Percentiles rank a stretch among this genome's conserved stretches.
Conservation (phyloP, 306 rosid species). For the Ammopiptanthus mongolicus region DNA sequence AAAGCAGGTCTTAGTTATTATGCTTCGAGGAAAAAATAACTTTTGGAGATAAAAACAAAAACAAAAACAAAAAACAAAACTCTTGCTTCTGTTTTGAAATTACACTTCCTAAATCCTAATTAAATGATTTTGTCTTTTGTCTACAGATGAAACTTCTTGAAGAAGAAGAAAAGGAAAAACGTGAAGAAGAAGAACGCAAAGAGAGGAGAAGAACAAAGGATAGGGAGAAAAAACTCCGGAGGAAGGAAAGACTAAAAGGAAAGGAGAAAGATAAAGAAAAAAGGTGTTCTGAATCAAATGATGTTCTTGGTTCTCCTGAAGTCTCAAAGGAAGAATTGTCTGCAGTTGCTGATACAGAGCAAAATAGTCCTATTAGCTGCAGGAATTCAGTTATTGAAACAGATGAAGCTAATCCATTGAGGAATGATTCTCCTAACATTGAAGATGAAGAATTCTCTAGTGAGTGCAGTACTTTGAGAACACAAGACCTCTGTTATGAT, state of each 20-base stretch:
- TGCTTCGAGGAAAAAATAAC: constrained; percentile 19
- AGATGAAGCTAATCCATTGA: constrained; percentile 38
- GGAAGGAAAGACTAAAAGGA: constrained; percentile 93
- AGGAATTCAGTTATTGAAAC: constrained; percentile 46
- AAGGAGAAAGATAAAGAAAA: constrained; percentile 78
- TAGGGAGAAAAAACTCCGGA: constrained; percentile 88
- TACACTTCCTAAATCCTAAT: constrained; percentile 26
- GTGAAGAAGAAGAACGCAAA: constrained; percentile 96
- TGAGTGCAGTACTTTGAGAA: constrained; percentile 35
- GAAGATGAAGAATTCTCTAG: constrained; percentile 48
- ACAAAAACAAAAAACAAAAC: not conserved
- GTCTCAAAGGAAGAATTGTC: constrained; percentile 60
- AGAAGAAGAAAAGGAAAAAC: constrained; percentile 99
- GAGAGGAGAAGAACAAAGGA: constrained; percentile 91
- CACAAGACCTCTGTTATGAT: constrained; percentile 41
- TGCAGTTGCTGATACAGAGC: constrained; percentile 52
- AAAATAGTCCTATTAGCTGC: constrained; percentile 41
- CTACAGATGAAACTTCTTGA: constrained; percentile 94
- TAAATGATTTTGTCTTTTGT: constrained; percentile 25
- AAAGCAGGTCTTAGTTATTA: constrained; percentile 71
- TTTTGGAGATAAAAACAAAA: not conserved
- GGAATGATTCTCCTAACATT: constrained; percentile 54
- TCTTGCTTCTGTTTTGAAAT: constrained; percentile 10
- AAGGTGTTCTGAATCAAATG: constrained; percentile 43
- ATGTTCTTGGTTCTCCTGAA: constrained; percentile 38